phyloP scores from a whole-genome alignment of 345 rosid genomes.

The Camelina neglecta region DNA sequence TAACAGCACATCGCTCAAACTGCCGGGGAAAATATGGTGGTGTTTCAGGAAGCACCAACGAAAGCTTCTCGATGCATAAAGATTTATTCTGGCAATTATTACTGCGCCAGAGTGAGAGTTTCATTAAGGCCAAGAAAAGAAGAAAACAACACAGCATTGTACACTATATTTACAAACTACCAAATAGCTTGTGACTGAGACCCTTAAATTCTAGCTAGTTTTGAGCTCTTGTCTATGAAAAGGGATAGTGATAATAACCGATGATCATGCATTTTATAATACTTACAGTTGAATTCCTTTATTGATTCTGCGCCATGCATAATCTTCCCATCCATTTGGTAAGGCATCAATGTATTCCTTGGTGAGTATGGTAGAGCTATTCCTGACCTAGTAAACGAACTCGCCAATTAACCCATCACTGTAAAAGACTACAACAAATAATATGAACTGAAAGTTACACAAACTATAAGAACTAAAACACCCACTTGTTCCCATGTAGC shows the following conservation, averaged over 20 bases:
- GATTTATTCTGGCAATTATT: slow-evolving; percentile 77
- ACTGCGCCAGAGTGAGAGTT: slow-evolving; percentile 52
- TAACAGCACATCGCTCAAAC: slow-evolving; percentile 89
- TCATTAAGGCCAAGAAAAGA: slow-evolving; percentile 7
- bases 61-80: slow-evolving; percentile 86
- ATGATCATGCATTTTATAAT: slow-evolving; percentile 1
- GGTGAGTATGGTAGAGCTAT: slow-evolving; percentile 91
- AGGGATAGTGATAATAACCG: background rate
- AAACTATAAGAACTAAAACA: slow-evolving; percentile 30
- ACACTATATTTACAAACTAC: background rate
- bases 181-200: background rate
- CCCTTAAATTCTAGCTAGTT: background rate
- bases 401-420: slow-evolving; percentile 54
- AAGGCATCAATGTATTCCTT: slow-evolving; percentile 89
- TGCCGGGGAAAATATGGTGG: slow-evolving; percentile 84
- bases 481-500: slow-evolving; percentile 83
- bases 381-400: slow-evolving; percentile 77
- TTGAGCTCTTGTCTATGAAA: slow-evolving; percentile 5
- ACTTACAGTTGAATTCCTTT: slow-evolving; percentile 89
- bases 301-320: slow-evolving; percentile 95
- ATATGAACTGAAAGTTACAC: slow-evolving; percentile 14
- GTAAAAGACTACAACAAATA: slow-evolving; percentile 34
- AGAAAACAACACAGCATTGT: slow-evolving; percentile 18
- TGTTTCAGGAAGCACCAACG: slow-evolving; percentile 78
- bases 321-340: slow-evolving; percentile 96